A percentile compares a stretch with the other conserved stretches of the same genome.
Conservation (phyloP, 768 basidiomycete species). For the Gloeophyllum trabeum region DNA sequence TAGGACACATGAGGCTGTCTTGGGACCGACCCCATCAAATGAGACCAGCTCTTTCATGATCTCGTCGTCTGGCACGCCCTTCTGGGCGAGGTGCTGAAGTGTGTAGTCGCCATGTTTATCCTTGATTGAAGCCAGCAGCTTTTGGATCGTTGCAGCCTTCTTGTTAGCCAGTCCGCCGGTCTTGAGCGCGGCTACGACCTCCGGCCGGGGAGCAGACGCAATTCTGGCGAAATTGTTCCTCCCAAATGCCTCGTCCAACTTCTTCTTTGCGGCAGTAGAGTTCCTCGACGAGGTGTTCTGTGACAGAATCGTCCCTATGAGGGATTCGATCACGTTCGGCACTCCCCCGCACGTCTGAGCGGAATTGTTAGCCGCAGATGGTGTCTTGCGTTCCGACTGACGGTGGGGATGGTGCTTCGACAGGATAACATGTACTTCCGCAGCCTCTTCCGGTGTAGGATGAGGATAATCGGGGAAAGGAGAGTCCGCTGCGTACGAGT, state of each 20-base stretch:
- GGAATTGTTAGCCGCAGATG: conserved; percentile 22
- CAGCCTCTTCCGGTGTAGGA: conserved; percentile 32
- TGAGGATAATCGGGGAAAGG: conserved; percentile 34
- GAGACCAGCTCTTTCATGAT: conserved; percentile 47
- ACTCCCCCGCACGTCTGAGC: conserved; percentile 33
- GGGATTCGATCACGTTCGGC: conserved; percentile 44
- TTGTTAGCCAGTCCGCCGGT: conserved; percentile 49
- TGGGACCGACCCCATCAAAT: conserved; percentile 48
- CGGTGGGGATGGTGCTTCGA: conserved; percentile 23
- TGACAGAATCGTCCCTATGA: conserved; percentile 48
- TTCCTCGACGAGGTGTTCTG: conserved; percentile 46
- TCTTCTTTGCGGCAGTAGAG: conserved; percentile 35
- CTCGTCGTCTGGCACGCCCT: conserved; percentile 28
- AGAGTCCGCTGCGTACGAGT: conserved; percentile 26
- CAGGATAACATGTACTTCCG: conserved; percentile 29
- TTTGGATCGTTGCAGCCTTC: conserved; percentile 45
- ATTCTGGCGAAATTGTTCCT: conserved; percentile 38
- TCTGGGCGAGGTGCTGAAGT: conserved; percentile 38
- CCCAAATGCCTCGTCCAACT: conserved; percentile 37
- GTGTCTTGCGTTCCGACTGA: conserved; percentile 15
- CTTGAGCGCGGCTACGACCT: conserved; percentile 37
- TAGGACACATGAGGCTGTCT: conserved; percentile 52
- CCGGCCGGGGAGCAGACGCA: conserved; percentile 26
- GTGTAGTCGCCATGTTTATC: conserved; percentile 39
- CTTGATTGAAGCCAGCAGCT: conserved; percentile 29